Conservation (phyloP, 805 yeast species). For the Phaffomyces antillensis region DNA sequence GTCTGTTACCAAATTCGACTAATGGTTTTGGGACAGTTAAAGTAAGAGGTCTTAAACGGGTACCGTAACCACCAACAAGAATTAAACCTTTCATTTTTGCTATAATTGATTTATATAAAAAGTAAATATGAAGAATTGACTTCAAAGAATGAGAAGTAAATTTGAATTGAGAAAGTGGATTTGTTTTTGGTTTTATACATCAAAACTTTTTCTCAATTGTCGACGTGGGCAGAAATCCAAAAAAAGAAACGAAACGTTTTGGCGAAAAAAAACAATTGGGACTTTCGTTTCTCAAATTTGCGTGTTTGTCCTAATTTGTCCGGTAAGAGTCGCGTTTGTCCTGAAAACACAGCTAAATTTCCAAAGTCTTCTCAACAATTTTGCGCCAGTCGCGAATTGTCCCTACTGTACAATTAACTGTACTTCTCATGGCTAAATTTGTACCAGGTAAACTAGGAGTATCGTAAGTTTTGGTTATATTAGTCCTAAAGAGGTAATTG, state of each 20-base stretch:
- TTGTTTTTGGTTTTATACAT: conserved; percentile 6
- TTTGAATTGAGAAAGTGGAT: conserved; percentile 1
- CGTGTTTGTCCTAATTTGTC: too few relatives aligned
- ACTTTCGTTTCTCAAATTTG: too few relatives aligned
- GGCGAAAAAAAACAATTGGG: too few relatives aligned
- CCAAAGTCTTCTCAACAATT: too few relatives aligned
- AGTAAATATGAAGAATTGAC: conserved; percentile 5
- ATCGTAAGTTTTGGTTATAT: too few relatives aligned
- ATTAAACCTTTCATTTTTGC: conserved; percentile 87
- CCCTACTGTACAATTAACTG: too few relatives aligned
- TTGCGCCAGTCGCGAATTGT: too few relatives aligned
- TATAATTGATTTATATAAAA: conserved; percentile 6
- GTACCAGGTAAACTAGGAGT: too few relatives aligned
- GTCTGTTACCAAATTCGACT: conserved; percentile 97
- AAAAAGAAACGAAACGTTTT: neutral
- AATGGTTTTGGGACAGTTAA: conserved; percentile 92
- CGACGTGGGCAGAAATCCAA: conserved; percentile 1
- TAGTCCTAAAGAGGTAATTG: too few relatives aligned
- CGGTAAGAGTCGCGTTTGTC: too few relatives aligned
- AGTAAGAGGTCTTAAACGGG: conserved; percentile 98
- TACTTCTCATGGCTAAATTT: too few relatives aligned
- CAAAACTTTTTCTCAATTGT: neutral
- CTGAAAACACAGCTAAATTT: too few relatives aligned
- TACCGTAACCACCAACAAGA: conserved; percentile 99
- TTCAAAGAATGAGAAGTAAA: conserved; percentile 3